Evolutionary conservation across 2,329 filamentous ascomycete genomes (phyloP).

Genomic region (Cordyceps cicadae): DNA sequence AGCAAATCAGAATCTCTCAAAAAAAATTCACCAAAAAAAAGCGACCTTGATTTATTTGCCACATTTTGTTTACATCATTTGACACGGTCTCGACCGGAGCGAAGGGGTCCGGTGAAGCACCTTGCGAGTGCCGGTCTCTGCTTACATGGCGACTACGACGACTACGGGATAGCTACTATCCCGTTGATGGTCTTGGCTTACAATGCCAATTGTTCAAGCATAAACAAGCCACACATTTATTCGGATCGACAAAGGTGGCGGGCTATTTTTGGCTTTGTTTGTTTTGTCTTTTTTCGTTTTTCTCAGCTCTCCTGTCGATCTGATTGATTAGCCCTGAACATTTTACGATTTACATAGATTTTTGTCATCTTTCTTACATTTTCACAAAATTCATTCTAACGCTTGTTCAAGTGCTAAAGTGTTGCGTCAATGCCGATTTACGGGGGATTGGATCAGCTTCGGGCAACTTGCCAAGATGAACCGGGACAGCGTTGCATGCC

Average conservation of each 20-base stretch:
- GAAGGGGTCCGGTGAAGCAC: not conserved
- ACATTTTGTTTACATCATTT: not conserved
- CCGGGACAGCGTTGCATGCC: not conserved
- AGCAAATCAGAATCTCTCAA: not conserved
- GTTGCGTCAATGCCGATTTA: not conserved
- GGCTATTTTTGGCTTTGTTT: not conserved
- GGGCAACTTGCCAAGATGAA: not conserved
- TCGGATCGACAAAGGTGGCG: not conserved
- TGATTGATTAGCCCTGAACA: not conserved
- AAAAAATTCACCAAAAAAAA: constrained; percentile 1
- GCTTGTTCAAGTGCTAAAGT: not conserved
- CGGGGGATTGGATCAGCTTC: not conserved
- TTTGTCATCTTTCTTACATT: not conserved
- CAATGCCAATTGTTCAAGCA: not conserved
- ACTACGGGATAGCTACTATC: not conserved
- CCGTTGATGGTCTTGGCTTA: not conserved
- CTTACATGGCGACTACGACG: constrained; percentile 3
- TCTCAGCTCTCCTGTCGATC: not conserved
- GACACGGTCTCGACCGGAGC: not conserved
- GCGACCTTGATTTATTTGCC: not conserved
- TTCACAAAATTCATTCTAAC: not conserved
- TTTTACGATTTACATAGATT: constrained; percentile 1
- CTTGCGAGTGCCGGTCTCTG: not conserved
- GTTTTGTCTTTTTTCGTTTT: not conserved
- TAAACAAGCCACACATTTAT: not conserved